Evolutionary conservation across 257 asterid species (phyloP).

Genomic region (Marsdenia floribunda): DNA sequence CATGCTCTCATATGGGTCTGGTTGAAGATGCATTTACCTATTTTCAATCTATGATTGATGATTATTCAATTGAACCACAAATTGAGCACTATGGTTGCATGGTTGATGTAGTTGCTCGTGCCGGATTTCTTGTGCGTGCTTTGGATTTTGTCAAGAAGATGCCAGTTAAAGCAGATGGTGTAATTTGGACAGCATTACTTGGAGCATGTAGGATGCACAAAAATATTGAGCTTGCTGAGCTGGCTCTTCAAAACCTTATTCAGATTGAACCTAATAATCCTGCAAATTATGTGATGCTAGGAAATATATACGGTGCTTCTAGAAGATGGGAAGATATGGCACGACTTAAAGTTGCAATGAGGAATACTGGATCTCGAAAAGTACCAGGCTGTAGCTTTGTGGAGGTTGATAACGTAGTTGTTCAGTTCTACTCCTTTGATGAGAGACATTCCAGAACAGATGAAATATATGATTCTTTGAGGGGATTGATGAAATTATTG

Average conservation of each 20-base stretch:
- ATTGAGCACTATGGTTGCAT: slow-evolving; percentile 88
- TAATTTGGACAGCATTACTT: slow-evolving; percentile 70
- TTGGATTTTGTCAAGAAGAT: slow-evolving; percentile 55
- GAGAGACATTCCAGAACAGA: slow-evolving; percentile 57
- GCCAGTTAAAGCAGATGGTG: slow-evolving; percentile 62
- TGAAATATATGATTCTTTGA: slow-evolving; percentile 49
- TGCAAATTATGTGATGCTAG: slow-evolving; percentile 63
- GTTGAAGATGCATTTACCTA: slow-evolving; percentile 50
- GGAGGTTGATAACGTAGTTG: slow-evolving; percentile 48
- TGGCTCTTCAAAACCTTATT: slow-evolving; percentile 41
- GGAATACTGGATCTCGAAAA: slow-evolving; percentile 60
- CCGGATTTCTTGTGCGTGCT: slow-evolving; percentile 69
- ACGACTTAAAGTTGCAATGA: slow-evolving; percentile 49
- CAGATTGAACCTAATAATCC: slow-evolving; percentile 68
- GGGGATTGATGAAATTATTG: slow-evolving; percentile 48
- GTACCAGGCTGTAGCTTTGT: slow-evolving; percentile 70
- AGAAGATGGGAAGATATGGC: slow-evolving; percentile 70
- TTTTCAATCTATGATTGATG: slow-evolving; percentile 50
- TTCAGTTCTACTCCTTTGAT: slow-evolving; percentile 60
- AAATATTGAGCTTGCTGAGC: slow-evolving; percentile 55
- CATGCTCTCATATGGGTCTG: slow-evolving; percentile 87
- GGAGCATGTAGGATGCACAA: slow-evolving; percentile 66
- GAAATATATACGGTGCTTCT: slow-evolving; percentile 34
- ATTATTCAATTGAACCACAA: slow-evolving; percentile 40
- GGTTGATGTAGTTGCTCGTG: slow-evolving; percentile 68